These are phyloP conservation scores for Luffa aegyptiaca DNA, from an alignment of 306 rosid genomes.

Conservation along the genomic window DNA sequence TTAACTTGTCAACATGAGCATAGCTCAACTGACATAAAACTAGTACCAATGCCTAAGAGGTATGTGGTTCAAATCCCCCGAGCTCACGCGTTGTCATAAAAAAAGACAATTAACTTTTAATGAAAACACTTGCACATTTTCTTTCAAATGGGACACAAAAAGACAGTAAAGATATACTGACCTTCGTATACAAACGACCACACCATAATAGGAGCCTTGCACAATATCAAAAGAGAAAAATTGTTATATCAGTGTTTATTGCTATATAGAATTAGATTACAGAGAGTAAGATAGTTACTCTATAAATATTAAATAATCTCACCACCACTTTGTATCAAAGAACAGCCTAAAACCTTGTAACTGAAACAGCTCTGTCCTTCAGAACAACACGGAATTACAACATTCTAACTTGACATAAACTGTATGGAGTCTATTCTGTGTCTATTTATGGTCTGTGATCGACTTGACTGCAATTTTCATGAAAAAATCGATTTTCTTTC, in stretches of 20 bases:
- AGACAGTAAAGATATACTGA: background rate
- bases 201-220: background rate
- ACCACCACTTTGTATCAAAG: background rate
- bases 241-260: background rate
- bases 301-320: background rate
- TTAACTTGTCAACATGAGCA: too few species aligned
- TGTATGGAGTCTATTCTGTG: background rate
- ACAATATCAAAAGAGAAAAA: background rate
- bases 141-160: background rate
- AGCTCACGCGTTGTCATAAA: too few species aligned
- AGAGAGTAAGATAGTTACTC: background rate
- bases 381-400: background rate
- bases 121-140: background rate
- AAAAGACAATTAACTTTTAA: too few species aligned
- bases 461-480: background rate
- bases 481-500: background rate
- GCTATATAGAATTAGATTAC: background rate
- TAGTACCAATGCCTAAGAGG: too few species aligned
- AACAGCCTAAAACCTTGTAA: background rate
- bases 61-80: too few species aligned
- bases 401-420: background rate
- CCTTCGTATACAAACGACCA: background rate
- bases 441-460: background rate
- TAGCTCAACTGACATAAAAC: too few species aligned
- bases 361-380: background rate